Percentiles rank a stretch among this genome's conserved stretches.
phyloP scores from a whole-genome alignment of 2,329 filamentous ascomycete genomes.

The Neopestalotiopsis clavispora region DNA sequence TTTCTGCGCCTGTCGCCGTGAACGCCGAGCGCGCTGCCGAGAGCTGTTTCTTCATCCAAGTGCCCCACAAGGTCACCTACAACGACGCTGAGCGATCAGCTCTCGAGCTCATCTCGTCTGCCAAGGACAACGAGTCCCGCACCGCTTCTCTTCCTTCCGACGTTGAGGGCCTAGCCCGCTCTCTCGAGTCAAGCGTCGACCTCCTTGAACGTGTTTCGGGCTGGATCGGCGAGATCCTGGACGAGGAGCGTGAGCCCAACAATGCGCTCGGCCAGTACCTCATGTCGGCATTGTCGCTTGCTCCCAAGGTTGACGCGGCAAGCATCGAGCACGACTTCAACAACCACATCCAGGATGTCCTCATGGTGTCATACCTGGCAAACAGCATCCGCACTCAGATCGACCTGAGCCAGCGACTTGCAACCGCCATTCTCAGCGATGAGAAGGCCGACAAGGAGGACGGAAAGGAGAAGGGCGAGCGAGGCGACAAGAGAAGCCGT shows the following conservation, averaged over 20 bases:
- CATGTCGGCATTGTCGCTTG: slow-evolving; percentile 89
- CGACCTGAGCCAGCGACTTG: slow-evolving; percentile 93
- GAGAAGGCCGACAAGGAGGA: slow-evolving; percentile 51
- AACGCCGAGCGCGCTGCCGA: slow-evolving; percentile 94
- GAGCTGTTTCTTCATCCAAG: slow-evolving; percentile 96
- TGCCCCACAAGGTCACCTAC: slow-evolving; percentile 93
- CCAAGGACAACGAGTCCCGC: slow-evolving; percentile 79
- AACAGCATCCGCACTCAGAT: slow-evolving; percentile 99
- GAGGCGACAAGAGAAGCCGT: slow-evolving; percentile 44
- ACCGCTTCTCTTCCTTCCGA: slow-evolving; percentile 79
- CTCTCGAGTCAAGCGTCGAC: slow-evolving; percentile 84
- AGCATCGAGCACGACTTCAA: slow-evolving; percentile 99
- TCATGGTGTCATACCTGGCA: slow-evolving; percentile 96
- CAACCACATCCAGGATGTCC: slow-evolving; percentile 98
- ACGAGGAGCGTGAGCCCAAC: slow-evolving; percentile 89
- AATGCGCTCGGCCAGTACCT: slow-evolving; percentile 93
- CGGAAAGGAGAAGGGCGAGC: slow-evolving; percentile 48
- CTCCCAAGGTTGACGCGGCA: slow-evolving; percentile 89
- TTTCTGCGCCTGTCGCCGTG: slow-evolving; percentile 92
- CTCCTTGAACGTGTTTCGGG: slow-evolving; percentile 90
- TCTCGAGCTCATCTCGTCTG: slow-evolving; percentile 82
- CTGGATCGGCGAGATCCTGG: slow-evolving; percentile 91
- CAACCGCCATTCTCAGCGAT: slow-evolving; percentile 70
- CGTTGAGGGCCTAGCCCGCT: slow-evolving; percentile 85
- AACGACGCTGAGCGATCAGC: slow-evolving; percentile 67